A percentile compares a stretch with the other conserved stretches of the same genome.
phyloP scores from a whole-genome alignment of 1,139 yeast genomes.

The Kluyveromyces marxianus region DNA sequence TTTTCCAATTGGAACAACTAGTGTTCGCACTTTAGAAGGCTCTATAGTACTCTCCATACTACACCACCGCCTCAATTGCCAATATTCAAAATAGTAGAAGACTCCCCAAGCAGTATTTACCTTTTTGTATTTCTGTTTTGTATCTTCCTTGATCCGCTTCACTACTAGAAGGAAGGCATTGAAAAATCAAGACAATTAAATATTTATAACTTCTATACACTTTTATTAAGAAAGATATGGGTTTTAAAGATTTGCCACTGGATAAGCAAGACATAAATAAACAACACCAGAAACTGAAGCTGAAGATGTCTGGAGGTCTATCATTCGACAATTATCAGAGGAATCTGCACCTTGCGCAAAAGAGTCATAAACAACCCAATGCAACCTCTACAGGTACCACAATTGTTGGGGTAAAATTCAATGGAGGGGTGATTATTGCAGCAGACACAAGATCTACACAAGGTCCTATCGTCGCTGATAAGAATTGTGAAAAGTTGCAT shows the following conservation, averaged over 20 bases:
- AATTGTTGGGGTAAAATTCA: conserved; percentile 88
- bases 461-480: conserved; percentile 94
- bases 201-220: too few relatives aligned
- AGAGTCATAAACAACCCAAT: conserved; percentile 70
- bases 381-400: conserved; percentile 98
- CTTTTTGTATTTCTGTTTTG: too few relatives aligned
- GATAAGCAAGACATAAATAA: background rate
- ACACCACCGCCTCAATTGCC: too few relatives aligned
- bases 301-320: conserved; percentile 55
- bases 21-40: conserved; percentile 61
- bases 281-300: background rate
- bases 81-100: too few relatives aligned
- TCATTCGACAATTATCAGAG: conserved; percentile 91
- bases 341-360: conserved; percentile 61
- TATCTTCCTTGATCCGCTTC: too few relatives aligned
- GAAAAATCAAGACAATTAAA: too few relatives aligned
- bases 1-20: conserved; percentile 65
- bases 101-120: too few relatives aligned
- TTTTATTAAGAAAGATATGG: too few relatives aligned
- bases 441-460: conserved; percentile 98
- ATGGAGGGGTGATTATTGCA: conserved; percentile 93
- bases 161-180: too few relatives aligned
- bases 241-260: conserved; percentile 1
- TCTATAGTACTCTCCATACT: conserved; percentile 18
- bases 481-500: conserved; percentile 94